Evolutionary conservation across 176 grass and related monocot species (phyloP), one percentile per base, ranked within the genome.

Genomic region (Saccharum officinarum): DNA sequence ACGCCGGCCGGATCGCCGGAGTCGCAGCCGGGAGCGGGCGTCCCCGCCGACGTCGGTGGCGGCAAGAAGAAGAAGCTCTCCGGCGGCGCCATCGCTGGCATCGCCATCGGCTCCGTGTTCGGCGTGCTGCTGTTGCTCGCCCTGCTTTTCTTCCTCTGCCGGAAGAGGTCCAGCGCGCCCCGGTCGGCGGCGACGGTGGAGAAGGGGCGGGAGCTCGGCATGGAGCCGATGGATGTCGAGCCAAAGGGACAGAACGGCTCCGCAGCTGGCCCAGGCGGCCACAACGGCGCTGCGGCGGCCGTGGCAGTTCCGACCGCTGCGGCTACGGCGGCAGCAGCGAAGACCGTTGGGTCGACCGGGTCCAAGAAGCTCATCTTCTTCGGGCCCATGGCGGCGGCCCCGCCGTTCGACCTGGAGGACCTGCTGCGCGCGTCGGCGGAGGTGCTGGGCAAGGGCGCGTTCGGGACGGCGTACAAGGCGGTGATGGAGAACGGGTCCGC

Each of bases 391-490:
- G 78, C 90, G 3, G 84, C 73, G 12, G 59, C 93, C 17, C 81
- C 88, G 67, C 77, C 92, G 87, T 95, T 95, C 88, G 94, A 95
- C 83, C 83, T 95, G 84, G 94, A 95, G 86, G 94, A 95, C 80
- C 86, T 95, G 73, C 86, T 95, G 10, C 87, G 94, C 49, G 94
- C 94, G 41, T 95, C 94, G 20, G 94, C 94, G 68, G 94, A 95
- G 88, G 94, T 95, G 65, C 83, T 98, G 42, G 95, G 95, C 67
- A 98, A 98, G 80, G 95, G 95, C 46, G 94, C 97, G 49, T 99
- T 99, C 87, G 97, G 97, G 41, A 99, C 97, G 74, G 93, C 97
- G 73, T 99, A 99, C 97, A 99, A 99, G 87, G 97, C 97, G 3
- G 91, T 96, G 81, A 91, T 99, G 77, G 97, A 99, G 88, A 92